Evolutionary conservation across 1,284 basidiomycete species (phyloP), one percentile per base, ranked within the genome.

Genomic region (Pyrrhoderma lamaoense): DNA sequence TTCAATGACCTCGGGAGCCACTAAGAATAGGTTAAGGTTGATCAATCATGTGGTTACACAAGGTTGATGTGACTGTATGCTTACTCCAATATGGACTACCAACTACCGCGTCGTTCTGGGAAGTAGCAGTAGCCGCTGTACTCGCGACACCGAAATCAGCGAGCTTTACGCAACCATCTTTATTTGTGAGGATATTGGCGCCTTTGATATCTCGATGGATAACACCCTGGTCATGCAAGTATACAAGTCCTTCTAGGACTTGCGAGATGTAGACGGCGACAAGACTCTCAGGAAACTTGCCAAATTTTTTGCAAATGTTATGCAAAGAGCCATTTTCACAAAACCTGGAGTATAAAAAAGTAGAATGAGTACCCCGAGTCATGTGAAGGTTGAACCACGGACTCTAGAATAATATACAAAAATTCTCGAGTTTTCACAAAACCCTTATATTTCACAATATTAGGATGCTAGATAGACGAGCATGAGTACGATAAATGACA

Each of bases 161-260:
- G 21, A 96, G 76, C 67, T 96, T 95, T 55, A 98, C 92, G 23
- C 83, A 87, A n/a, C 94, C 94, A 66, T 96, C 91, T 69, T 97
- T 96, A 64, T 95, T 96, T n/a, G 94, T 95, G 40, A 97, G 75
- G 61, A 98, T 94, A 61, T 97, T 98, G 13, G 94, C 93, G 37
- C 93, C 94, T 67, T 98, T 98, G 73, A 98, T 97, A 62, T 98
- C 94, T n/a, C 94, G 80, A 67, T 98, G 94, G 59, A 97, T 96
- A 52, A 97, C 93, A 73, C 93, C 94, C 70, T 95, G 92, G 59
- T 96, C 93, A 64, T 98, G 94, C 9, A 98, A 80, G 65, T 97
- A 98, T 40, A 93, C 83, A 18, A 97, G 75, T 1, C 93, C 93
- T 62, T 95, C 89, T 34, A 97, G 76, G 16, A 93, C 85, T 69